A percentile compares a stretch with the other conserved stretches of the same genome.
These are phyloP conservation scores for Pyrus hybrid DNA, from an alignment of 331 rosid genomes.

Conservation along the genomic window DNA sequence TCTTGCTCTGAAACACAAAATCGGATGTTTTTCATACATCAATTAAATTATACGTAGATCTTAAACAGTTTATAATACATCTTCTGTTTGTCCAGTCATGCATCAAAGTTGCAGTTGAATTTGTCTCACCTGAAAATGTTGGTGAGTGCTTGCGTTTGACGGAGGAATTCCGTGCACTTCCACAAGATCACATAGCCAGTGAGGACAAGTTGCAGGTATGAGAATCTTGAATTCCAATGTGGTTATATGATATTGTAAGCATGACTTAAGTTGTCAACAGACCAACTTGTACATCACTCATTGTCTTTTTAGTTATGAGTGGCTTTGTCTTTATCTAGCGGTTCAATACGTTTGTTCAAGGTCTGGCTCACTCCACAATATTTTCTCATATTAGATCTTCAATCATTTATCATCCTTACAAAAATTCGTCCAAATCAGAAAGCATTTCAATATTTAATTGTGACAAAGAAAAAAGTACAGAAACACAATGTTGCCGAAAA, in stretches of 20 bases:
- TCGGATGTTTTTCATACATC: not conserved
- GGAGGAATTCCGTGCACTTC: constrained; percentile 58
- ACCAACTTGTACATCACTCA: not conserved
- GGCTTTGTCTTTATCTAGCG: no score
- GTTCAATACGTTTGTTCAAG: no score
- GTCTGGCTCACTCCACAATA: no score
- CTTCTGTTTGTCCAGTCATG: constrained; percentile 47
- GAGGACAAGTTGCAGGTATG: constrained; percentile 72
- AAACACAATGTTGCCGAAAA: no score
- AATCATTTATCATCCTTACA: no score
- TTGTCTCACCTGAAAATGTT: constrained; percentile 77
- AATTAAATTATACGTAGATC: not conserved
- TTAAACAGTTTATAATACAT: not conserved
- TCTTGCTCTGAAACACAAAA: not conserved
- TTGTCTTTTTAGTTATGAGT: no score
- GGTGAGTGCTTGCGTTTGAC: constrained; percentile 53
- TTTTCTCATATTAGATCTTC: no score
- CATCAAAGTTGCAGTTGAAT: constrained; percentile 64
- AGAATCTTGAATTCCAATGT: not conserved
- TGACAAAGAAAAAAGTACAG: no score
- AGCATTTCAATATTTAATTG: no score
- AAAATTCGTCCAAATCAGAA: no score
- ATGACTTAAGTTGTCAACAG: not conserved
- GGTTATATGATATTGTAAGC: not conserved
- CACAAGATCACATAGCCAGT: constrained; percentile 49